These are phyloP conservation scores for Simplicillium sp. DNA, from an alignment of 2,329 filamentous ascomycete genomes.

Conservation along the genomic window DNA sequence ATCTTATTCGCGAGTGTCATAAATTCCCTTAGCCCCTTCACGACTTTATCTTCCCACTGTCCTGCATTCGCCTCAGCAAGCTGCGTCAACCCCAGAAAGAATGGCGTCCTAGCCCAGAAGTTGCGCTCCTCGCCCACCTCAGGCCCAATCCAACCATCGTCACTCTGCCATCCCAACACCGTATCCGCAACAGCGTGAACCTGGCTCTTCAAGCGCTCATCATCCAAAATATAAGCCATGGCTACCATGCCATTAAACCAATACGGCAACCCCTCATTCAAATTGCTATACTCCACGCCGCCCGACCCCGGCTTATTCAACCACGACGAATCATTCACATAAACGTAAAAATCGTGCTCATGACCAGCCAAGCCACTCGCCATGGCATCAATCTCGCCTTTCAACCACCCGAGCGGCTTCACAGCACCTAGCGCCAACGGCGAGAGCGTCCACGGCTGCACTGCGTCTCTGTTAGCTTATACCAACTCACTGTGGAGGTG, in stretches of 20 bases:
- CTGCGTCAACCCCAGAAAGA: conserved; percentile 21
- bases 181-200: conserved; percentile 23
- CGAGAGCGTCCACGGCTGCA: conserved; percentile 5
- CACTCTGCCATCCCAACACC: conserved; percentile 28
- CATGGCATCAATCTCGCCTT: conserved; percentile 36
- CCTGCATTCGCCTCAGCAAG: conserved; percentile 19
- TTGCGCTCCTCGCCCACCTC: conserved; percentile 16
- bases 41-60: conserved; percentile 11
- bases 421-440: conserved; percentile 37
- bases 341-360: conserved; percentile 42
- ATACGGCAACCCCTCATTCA: conserved; percentile 49
- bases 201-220: conserved; percentile 32
- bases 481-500: too few relatives aligned
- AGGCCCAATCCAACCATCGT: conserved; percentile 45
- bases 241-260: conserved; percentile 53
- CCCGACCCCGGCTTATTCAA: conserved; percentile 19
- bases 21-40: conserved; percentile 11
- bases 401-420: conserved; percentile 40
- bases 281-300: conserved; percentile 41
- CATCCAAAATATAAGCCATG: conserved; percentile 39
- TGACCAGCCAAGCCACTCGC: conserved; percentile 43
- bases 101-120: conserved; percentile 21
- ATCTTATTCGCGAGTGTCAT: conserved; percentile 40
- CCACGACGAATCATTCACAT: conserved; percentile 41
- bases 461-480: not conserved